Conservation (phyloP, 768 basidiomycete species). For the Rhodotorula kratochvilovae region DNA sequence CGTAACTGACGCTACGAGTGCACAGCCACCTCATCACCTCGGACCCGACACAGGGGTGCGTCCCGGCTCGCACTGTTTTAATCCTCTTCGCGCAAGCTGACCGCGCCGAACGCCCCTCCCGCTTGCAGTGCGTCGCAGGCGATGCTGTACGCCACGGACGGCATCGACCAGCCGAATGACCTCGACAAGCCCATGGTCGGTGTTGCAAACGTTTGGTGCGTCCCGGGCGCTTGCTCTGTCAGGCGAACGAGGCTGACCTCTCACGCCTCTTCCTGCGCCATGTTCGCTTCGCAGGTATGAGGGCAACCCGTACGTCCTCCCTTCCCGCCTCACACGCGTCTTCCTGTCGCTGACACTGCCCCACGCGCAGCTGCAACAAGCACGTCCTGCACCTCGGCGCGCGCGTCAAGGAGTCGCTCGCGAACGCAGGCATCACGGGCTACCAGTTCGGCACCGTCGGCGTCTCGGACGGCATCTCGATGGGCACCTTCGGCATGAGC, state of each 20-base stretch:
- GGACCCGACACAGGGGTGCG: background rate
- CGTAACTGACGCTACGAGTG: background rate
- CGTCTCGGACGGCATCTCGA: constrained; percentile 97
- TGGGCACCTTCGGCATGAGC: constrained; percentile 62
- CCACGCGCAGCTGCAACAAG: constrained; percentile 71
- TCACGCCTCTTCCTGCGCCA: background rate
- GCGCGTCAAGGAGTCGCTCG: constrained; percentile 74
- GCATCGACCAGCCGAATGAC: constrained; percentile 71
- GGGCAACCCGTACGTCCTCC: constrained; percentile 78
- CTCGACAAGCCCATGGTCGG: constrained; percentile 97
- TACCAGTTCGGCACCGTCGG: constrained; percentile 98
- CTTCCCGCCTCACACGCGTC: no score
- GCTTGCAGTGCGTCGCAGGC: constrained; percentile 57
- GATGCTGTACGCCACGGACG: constrained; percentile 99
- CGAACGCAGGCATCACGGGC: constrained; percentile 66
- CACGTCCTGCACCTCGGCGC: constrained; percentile 86
- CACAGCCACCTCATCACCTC: background rate
- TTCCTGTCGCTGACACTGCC: background rate
- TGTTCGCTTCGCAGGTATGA: constrained; percentile 68
- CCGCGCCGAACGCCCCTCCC: no score
- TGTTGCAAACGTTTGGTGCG: constrained; percentile 90
- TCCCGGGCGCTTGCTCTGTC: constrained; percentile 18
- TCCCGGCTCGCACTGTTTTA: background rate
- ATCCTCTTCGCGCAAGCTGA: background rate
- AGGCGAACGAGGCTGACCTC: background rate